These are phyloP conservation scores for Biscogniauxia sp. DNA, from an alignment of 2,329 filamentous ascomycete genomes.

Conservation along the genomic window DNA sequence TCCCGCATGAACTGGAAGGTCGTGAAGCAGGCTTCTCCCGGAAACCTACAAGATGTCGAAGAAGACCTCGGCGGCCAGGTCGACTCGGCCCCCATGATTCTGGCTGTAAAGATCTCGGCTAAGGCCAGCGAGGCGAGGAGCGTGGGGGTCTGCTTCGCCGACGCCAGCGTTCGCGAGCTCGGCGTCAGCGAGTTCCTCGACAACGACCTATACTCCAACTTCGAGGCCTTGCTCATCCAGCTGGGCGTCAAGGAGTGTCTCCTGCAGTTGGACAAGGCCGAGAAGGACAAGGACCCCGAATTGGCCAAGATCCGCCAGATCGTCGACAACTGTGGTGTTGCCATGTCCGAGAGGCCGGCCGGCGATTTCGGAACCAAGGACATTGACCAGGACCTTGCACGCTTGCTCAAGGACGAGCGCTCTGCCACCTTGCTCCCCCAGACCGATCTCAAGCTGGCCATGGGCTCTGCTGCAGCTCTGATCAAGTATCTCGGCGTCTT, in stretches of 20 bases:
- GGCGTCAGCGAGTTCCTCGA: constrained; percentile 98
- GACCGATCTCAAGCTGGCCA: constrained; percentile 90
- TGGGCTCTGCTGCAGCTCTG: constrained; percentile 89
- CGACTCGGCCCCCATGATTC: constrained; percentile 88
- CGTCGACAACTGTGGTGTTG: constrained; percentile 87
- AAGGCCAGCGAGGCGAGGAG: constrained; percentile 80
- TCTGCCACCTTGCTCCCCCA: constrained; percentile 76
- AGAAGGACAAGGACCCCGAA: constrained; percentile 87
- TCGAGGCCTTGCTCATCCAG: constrained; percentile 94
- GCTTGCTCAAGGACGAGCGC: constrained; percentile 83
- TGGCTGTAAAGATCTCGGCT: constrained; percentile 90
- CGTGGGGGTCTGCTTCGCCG: constrained; percentile 95
- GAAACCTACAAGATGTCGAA: constrained; percentile 94
- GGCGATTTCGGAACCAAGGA: constrained; percentile 84
- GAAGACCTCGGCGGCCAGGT: constrained; percentile 87
- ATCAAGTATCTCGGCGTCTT: constrained; percentile 93
- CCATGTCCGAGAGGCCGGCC: constrained; percentile 74
- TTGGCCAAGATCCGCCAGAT: constrained; percentile 83
- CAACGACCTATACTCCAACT: constrained; percentile 97
- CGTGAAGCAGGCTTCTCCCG: constrained; percentile 87
- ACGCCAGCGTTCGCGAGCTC: constrained; percentile 91
- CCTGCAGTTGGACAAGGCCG: constrained; percentile 72
- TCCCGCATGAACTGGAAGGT: constrained; percentile 91
- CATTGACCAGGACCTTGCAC: constrained; percentile 90
- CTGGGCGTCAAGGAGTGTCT: constrained; percentile 93